A percentile compares a stretch with the other conserved stretches of the same genome.
Conservation (phyloP, 768 basidiomycete genomes). For the Boletus barrowsii region DNA sequence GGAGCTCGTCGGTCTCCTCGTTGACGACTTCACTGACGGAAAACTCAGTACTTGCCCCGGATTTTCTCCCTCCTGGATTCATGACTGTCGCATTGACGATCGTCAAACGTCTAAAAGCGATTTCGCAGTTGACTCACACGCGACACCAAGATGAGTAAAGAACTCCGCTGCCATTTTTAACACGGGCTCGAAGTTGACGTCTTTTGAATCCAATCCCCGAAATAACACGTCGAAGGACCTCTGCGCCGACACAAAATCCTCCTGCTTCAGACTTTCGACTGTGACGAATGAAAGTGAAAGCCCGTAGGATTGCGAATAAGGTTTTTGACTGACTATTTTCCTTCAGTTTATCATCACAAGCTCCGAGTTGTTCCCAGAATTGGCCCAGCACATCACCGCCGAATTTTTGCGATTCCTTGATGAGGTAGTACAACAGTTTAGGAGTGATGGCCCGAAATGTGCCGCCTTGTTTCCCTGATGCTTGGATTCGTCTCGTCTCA, state of each 20-base stretch:
- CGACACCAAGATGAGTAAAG: constrained; percentile 3
- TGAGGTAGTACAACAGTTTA: not conserved
- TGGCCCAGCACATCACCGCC: not conserved
- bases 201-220: not conserved
- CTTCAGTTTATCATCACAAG: not conserved
- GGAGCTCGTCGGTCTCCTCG: not conserved
- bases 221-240: not conserved
- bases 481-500: not conserved
- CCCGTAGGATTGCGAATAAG: not conserved
- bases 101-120: not conserved
- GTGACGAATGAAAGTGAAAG: not conserved
- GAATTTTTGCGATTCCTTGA: not conserved
- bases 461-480: not conserved
- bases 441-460: not conserved
- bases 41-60: not conserved
- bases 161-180: not conserved
- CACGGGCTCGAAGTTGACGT: not conserved
- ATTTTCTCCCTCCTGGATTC: not conserved
- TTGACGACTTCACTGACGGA: not conserved
- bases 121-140: not conserved
- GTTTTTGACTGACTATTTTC: not conserved
- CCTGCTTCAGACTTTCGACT: constrained; percentile 1
- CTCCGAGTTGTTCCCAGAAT: constrained; percentile 1
- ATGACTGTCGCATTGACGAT: not conserved
- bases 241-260: not conserved